Evolutionary conservation across 768 basidiomycete species (phyloP), one percentile per base, ranked within the genome.

Genomic region (Suillus luteus): DNA sequence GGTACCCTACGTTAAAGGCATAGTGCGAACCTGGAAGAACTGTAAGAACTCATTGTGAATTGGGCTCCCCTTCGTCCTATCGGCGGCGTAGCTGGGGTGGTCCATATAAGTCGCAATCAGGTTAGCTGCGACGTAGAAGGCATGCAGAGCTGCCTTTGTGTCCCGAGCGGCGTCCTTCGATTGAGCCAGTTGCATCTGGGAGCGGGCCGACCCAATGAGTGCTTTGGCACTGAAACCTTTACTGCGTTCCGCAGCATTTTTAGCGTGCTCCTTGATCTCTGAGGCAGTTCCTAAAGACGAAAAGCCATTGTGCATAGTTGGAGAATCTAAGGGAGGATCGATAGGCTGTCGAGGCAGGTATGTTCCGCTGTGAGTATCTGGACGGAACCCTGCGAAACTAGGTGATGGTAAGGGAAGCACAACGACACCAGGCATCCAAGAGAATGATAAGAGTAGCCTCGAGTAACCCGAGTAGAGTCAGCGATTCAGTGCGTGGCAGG

Each of bases 1-100:
- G 24, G 22, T 40, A 61, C 44, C 60, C 57, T 19, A 43, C 24
- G 59, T 63, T 59, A 15, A 55, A 69, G 44, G 66, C 19, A 64
- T 22, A 63, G 48, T 54, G 78, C 83, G 38, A 69, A 92, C 91
- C 79, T 85, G 81, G 68, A 86, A 80, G 64, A 92, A 90, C 27
- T 86, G 85, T 49, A 79, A 69, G 61, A 91, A 82, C 68, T 91
- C 89, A 74, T 83, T 86, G 74, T 82, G 82, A 55, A 91, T 73
- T 41, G 82, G 76, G 17, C 86, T 86, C 63, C 80, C 80, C 64
- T 82, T 84, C 48, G 73, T 72, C 68, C 81, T 82, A 64, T 85
- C 85, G 24, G 77, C 70, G 62, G 73, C 76, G 72, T 86, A 86
- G 69, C 91, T 89, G 10, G 80, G 64, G 17, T 85, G 83, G 54